phyloP scores from a whole-genome alignment of 1,139 yeast genomes.

The Blastobotrys apis region DNA sequence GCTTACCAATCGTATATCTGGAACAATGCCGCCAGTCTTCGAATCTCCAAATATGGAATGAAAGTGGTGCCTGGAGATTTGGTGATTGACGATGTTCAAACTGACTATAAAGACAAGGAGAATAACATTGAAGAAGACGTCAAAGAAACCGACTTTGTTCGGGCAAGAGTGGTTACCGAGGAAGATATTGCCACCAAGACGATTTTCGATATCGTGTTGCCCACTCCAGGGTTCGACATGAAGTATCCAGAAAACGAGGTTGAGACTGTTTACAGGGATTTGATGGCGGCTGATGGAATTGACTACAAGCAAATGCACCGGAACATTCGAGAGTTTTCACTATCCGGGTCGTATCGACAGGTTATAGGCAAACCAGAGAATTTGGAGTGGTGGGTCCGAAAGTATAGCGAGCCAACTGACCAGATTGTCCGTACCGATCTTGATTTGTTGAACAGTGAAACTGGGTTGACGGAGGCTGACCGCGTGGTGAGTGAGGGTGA shows the following conservation, averaged over 20 bases:
- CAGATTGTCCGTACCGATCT: slow-evolving; percentile 79
- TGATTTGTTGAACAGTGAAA: slow-evolving; percentile 52
- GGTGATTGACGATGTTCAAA: slow-evolving; percentile 44
- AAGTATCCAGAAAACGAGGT: slow-evolving; percentile 72
- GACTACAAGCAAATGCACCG: slow-evolving; percentile 84
- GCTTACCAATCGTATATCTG: slow-evolving; percentile 96
- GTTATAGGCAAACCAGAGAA: slow-evolving; percentile 64
- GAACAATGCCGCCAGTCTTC: slow-evolving; percentile 79
- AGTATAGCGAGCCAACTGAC: slow-evolving; percentile 58
- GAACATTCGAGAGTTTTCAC: slow-evolving; percentile 79
- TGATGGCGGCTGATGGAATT: slow-evolving; percentile 76
- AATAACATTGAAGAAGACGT: slow-evolving; percentile 62
- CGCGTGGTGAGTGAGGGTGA: slow-evolving; percentile 27
- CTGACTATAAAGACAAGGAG: slow-evolving; percentile 27
- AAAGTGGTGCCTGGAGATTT: slow-evolving; percentile 78
- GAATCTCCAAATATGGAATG: slow-evolving; percentile 69
- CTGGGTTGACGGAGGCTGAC: slow-evolving; percentile 30
- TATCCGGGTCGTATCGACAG: slow-evolving; percentile 84
- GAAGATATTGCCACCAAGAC: slow-evolving; percentile 67
- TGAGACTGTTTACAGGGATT: slow-evolving; percentile 57
- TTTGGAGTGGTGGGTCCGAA: slow-evolving; percentile 59
- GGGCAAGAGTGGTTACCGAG: slow-evolving; percentile 67
- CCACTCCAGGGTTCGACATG: slow-evolving; percentile 92
- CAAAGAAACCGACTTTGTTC: slow-evolving; percentile 47
- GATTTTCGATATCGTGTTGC: slow-evolving; percentile 81